A percentile compares a stretch with the other conserved stretches of the same genome.
phyloP scores from a whole-genome alignment of 345 rosid species.

The Populus davidiana region DNA sequence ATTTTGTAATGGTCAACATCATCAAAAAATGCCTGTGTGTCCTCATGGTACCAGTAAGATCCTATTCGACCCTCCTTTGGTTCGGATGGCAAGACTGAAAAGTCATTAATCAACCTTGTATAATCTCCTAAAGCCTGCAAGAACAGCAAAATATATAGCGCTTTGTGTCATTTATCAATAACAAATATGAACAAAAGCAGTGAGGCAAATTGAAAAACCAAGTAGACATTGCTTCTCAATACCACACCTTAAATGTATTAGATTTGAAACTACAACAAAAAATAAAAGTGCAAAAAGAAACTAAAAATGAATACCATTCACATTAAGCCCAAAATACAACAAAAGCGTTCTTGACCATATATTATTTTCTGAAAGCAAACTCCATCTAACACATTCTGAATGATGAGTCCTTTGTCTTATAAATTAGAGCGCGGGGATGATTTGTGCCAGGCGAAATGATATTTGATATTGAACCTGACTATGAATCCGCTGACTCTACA shows the following conservation, averaged over 20 bases:
- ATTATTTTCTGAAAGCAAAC: not conserved
- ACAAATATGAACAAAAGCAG: not conserved
- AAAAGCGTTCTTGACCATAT: not conserved
- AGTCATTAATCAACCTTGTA: slow-evolving; percentile 83
- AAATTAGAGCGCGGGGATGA: too few relatives aligned
- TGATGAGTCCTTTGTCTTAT: not conserved
- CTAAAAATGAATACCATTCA: not conserved
- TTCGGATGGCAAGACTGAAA: slow-evolving; percentile 68
- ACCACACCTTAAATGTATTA: not conserved
- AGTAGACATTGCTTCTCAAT: not conserved
- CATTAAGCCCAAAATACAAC: not conserved
- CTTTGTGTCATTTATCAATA: not conserved
- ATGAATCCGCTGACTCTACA: not conserved
- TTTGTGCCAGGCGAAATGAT: too few relatives aligned
- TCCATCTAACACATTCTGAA: not conserved
- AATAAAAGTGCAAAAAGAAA: not conserved
- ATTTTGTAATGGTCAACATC: slow-evolving; percentile 87
- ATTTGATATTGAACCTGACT: not conserved
- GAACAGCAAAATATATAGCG: not conserved
- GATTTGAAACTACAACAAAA: not conserved
- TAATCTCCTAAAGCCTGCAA: slow-evolving; percentile 88
- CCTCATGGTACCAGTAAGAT: slow-evolving; percentile 82
- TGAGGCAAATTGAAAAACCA: not conserved
- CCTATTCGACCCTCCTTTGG: slow-evolving; percentile 79
- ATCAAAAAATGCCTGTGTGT: slow-evolving; percentile 80